A percentile compares a stretch with the other conserved stretches of the same genome.
These are phyloP conservation scores for Ogataea populi-albae DNA, from an alignment of 805 yeast genomes.

Conservation along the genomic window DNA sequence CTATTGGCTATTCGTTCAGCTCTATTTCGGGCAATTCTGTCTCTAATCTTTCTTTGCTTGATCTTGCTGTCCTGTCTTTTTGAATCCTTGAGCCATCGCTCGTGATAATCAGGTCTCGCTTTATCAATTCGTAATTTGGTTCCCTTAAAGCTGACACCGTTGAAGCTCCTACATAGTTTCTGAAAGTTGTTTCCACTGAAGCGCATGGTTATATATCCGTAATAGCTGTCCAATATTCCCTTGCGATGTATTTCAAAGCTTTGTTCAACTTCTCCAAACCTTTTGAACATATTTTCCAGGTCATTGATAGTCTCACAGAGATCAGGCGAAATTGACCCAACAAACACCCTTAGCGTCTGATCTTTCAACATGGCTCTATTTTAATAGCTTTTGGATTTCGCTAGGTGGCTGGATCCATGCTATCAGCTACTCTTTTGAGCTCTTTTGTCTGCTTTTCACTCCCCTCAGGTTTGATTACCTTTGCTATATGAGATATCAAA, in stretches of 20 bases:
- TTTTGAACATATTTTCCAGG: constrained; percentile 53
- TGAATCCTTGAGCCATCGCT: constrained; percentile 45
- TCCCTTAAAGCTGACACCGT: constrained; percentile 78
- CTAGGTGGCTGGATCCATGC: too few species aligned
- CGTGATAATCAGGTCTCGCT: constrained; percentile 58
- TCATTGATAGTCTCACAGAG: constrained; percentile 45
- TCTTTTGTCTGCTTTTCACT: too few species aligned
- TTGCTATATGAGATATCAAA: too few species aligned
- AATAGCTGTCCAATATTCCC: constrained; percentile 51
- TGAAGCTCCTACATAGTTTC: constrained; percentile 53
- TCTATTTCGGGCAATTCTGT: constrained; percentile 35
- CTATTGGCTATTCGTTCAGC: constrained; percentile 44
- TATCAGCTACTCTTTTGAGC: too few species aligned
- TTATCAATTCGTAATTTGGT: constrained; percentile 54
- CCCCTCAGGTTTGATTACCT: too few species aligned
- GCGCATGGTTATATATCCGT: constrained; percentile 66
- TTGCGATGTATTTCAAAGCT: constrained; percentile 54
- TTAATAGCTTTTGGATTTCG: too few species aligned
- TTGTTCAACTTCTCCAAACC: constrained; percentile 54
- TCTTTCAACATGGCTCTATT: too few species aligned
- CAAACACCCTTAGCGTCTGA: constrained; percentile 56
- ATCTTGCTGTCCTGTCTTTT: constrained; percentile 38
- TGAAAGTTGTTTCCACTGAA: constrained; percentile 43
- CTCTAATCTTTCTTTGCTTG: constrained; percentile 30
- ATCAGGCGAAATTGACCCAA: constrained; percentile 62